Evolutionary conservation across 2,329 filamentous ascomycete genomes (phyloP), one percentile per base, ranked within the genome.

Genomic region (Xylariomycetidae sp.): DNA sequence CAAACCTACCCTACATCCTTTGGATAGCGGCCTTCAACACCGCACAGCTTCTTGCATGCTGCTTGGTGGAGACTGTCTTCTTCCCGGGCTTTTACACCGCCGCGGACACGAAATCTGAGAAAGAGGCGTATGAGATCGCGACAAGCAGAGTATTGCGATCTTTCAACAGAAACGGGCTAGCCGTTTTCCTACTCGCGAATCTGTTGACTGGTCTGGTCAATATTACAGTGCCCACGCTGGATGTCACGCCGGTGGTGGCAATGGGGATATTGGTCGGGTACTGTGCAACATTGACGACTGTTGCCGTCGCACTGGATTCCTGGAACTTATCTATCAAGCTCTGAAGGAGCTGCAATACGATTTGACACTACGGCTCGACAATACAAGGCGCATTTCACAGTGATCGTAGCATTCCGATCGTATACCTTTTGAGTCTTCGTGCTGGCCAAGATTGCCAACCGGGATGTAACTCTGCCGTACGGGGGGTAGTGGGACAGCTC

Each of bases 1-100:
- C 90, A 7, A 98, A 98, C 52, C 70, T 95, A 42, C 88, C 92
- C 0, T 98, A 98, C 56, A 74, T 96, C 26, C 68, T 95, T 27
- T 96, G 90, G 88, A 82, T 94, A 6, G 74, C 80, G n/a, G 82
- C 86, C 3, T 95, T 92, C 68, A 98, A 96, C 64, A 81, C 76
- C 40, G 69, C 73, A n/a, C 87, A 95, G 56, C 67, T 98, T 8
- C 66, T 85, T 6, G 70, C 82, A 2, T 95, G 90, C 58, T 88
- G 80, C 50, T 56, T 80, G 10, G 72, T 92, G 16, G 90, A 98
- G 57, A 79, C 74, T 3, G 17, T 85, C 3, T 79, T 89, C 58
- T 94, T 95, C 58, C 85, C 86, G 1, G 65, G 70, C 2, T 72
- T 82, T 5, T 76, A 87, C 58, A 76, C 71, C 41, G 72, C 76